Evolutionary conservation across 441 rosid species (phyloP).

Genomic region (Populus tomentosa): DNA sequence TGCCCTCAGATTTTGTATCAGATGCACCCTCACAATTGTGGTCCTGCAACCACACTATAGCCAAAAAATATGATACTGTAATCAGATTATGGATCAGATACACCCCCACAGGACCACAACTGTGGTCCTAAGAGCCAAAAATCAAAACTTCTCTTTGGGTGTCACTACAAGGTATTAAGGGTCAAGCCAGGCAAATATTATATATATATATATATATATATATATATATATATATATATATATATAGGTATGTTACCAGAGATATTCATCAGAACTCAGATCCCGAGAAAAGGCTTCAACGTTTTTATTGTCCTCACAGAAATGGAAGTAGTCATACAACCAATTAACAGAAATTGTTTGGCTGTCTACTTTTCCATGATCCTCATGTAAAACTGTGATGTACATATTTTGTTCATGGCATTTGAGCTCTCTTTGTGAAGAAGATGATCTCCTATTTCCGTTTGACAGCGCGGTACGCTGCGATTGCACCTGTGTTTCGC

Average conservation of each 20-base stretch:
- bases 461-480: too few species aligned
- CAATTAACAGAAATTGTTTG: not conserved
- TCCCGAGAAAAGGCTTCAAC: conserved; percentile 18
- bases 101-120: too few species aligned
- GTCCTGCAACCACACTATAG: conserved; percentile 5
- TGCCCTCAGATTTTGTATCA: conserved; percentile 17
- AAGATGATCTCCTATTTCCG: too few species aligned
- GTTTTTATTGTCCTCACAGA: conserved; percentile 6
- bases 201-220: too few species aligned
- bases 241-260: conserved; percentile 5
- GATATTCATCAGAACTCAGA: conserved; percentile 15
- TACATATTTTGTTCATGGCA: too few species aligned
- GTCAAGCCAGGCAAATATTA: not conserved
- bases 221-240: too few species aligned
- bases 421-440: too few species aligned
- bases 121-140: conserved; percentile 17
- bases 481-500: too few species aligned
- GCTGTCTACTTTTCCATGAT: not conserved
- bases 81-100: not conserved
- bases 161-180: not conserved
- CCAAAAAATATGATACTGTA: not conserved
- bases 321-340: conserved; percentile 2
- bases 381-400: too few species aligned
- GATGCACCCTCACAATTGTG: conserved; percentile 20
- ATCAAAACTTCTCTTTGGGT: conserved; percentile 14